Base-by-base conservation (phyloP, 371 early-diverging fungal genomes). In the Syncephalastrum sp. region DNA sequence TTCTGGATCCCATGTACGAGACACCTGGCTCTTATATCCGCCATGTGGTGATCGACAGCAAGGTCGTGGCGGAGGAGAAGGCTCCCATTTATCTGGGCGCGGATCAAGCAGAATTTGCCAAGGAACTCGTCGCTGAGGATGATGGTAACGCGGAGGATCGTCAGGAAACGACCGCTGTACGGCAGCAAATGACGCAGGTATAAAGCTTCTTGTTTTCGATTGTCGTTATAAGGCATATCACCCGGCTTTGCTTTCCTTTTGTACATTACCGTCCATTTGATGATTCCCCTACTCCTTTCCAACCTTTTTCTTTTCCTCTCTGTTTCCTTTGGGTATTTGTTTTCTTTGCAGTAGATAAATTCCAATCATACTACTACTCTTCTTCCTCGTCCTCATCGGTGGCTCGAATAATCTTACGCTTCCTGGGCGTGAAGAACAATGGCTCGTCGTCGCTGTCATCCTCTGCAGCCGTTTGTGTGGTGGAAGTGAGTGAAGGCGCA, bases 1-100 rank as follows among this genome's bases (percentile, higher is more conserved):
- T 92, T 51, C 65, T 91, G 56, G 90, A 88, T 47, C 88, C 90
- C 5, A 92, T 92, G 92, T 92, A 81, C 59, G 91, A 92, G 49
- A 82, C 89, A 14, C 92, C 92, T 15, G 87, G 82, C 12, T 82
- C 89, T 5, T 79, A 82, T n/a, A 83, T 89, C 47, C 73, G 76
- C 41, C 82, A 88, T 47, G 84, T 90, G 23, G 82, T 91, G 4
- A 80, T 91, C 57, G 85, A 87, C 53, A 78, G 84, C 50, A 83
- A 84, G 24, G 87, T 85, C 0, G 86, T 81, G 0, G 48, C 64
- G 12, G 77, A 81, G 53, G 75, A 80, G 51, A 84, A 82, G 58
- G 75, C 84, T 12, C 79, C 88, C 0, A 53, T 84, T 45, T 91
- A 89, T 59, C 82, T 89, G 64, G 70, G 77, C 29, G 64, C 75